phyloP scores from a whole-genome alignment of 345 rosid species.

The Luvunga scandens region DNA sequence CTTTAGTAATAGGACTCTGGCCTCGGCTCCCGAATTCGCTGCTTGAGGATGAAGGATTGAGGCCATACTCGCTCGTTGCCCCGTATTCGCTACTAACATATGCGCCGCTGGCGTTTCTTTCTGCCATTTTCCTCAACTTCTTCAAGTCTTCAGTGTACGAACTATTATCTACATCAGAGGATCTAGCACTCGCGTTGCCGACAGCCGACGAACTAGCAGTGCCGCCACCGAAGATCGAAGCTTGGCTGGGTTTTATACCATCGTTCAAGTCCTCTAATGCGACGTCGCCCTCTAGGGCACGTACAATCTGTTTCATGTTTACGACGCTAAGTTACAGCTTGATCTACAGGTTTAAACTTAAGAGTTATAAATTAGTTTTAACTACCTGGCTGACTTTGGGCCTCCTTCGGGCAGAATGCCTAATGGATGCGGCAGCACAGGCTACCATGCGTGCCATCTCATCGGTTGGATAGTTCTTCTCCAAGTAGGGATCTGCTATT shows the following conservation, averaged over 20 bases:
- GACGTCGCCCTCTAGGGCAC: constrained; percentile 62
- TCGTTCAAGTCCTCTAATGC: constrained; percentile 61
- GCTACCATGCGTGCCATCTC: constrained; percentile 78
- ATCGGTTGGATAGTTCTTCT: constrained; percentile 38
- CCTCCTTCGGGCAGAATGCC: constrained; percentile 70
- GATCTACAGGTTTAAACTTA: no score
- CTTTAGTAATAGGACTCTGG: not conserved
- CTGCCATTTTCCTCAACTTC: constrained; percentile 41
- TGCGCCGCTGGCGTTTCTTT: constrained; percentile 25
- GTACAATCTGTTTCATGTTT: constrained; percentile 49
- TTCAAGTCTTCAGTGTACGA: constrained; percentile 52
- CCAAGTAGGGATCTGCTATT: constrained; percentile 69
- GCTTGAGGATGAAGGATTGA: constrained; percentile 67
- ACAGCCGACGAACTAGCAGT: constrained; percentile 2
- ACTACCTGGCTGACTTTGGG: constrained; percentile 89
- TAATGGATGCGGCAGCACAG: constrained; percentile 69
- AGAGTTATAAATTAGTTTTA: not conserved
- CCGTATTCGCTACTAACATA: constrained; percentile 62
- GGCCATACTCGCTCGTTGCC: constrained; percentile 67
- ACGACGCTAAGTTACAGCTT: not conserved
- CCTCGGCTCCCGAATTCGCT: constrained; percentile 40
- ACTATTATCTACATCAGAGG: constrained; percentile 32
- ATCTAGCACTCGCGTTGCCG: constrained; percentile 7
- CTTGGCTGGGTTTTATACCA: constrained; percentile 28
- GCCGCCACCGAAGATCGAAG: not conserved